Base-by-base conservation (phyloP, 805 yeast genomes). In the Suhomyces canberraensis region DNA sequence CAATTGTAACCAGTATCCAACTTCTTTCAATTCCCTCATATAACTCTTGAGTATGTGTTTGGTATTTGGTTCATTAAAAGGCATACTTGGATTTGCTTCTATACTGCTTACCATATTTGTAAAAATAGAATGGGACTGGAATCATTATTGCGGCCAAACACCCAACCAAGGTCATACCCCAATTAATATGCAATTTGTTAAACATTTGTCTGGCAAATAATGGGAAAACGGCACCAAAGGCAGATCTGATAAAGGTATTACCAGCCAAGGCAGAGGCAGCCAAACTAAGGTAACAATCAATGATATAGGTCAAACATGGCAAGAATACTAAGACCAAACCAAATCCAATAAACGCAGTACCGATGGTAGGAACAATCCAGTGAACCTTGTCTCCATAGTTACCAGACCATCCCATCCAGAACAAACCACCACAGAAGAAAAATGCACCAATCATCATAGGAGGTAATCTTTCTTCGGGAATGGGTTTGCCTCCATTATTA, bases 351-450 rank as follows among this genome's bases (percentile, higher is more conserved):
- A 52, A 51, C 1, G 64, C 53, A 3, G 78, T 77, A 36, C 76
- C 70, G 15, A 74, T 47, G 7, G 66, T 65, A n/a, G 79, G 69
- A 5, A 79, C 83, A 30, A 79, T 81, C 91, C 91, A 89, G 54
- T 82, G 95, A 25, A 86, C 76, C n/a, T 61, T 60, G 24, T 80
- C 60, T 33, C 76, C 81, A 60, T 80, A 89, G 45, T 77, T 74
- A 54, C 95, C 96, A 8, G 91, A 68, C 96, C 96, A 89, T 39
- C 85, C 77, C 58, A 89, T 71, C 95, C 95, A 84, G 51, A 88
- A 71, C 44, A 88, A 66, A 36, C 96, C 96, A 36, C 78, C 67
- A 19, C 95, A 83, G 66, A 89, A 86, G 7, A 73, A 54, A 36
- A 85, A 45, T 16, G 81, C 79, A 21, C 95, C 90, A 29, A 73